Evolutionary conservation across 73 alveolate genomes (phyloP).

Genomic region (Uronychia setigera): DNA sequence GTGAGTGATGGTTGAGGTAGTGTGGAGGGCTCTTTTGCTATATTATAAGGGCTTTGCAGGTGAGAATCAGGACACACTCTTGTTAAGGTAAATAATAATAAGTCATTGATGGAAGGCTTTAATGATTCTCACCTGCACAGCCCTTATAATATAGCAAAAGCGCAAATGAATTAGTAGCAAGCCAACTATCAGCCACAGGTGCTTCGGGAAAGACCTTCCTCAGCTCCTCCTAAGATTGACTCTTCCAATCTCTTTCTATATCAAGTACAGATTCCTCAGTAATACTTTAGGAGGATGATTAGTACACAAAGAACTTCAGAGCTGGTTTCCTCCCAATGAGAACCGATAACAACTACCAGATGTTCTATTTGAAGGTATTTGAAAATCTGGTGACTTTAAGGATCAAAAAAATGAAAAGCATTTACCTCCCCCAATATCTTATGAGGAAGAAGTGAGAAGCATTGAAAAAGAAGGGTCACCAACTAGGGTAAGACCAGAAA

Average conservation of each 20-base stretch:
- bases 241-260: conserved; percentile 34
- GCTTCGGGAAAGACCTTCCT: conserved; percentile 19
- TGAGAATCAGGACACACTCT: too few species aligned
- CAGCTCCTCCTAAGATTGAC: conserved; percentile 53
- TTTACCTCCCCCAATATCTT: conserved; percentile 31
- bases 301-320: conserved; percentile 35
- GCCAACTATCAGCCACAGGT: too few species aligned
- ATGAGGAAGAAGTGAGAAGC: conserved; percentile 15
- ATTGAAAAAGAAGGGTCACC: conserved; percentile 28
- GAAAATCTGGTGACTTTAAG: background rate
- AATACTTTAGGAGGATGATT: conserved; percentile 41
- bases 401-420: background rate
- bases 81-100: too few species aligned
- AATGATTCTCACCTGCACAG: too few species aligned
- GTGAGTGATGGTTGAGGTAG: too few species aligned
- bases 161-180: too few species aligned
- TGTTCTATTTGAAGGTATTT: conserved; percentile 1
- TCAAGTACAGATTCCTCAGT: conserved; percentile 14
- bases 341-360: conserved; percentile 19
- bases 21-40: too few species aligned
- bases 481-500: conserved; percentile 6
- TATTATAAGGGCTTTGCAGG: too few species aligned
- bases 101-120: too few species aligned
- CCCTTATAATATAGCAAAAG: too few species aligned
- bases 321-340: conserved; percentile 47